Conservation (phyloP, 169 alveolate species). For the Eimeria falciformis region DNA sequence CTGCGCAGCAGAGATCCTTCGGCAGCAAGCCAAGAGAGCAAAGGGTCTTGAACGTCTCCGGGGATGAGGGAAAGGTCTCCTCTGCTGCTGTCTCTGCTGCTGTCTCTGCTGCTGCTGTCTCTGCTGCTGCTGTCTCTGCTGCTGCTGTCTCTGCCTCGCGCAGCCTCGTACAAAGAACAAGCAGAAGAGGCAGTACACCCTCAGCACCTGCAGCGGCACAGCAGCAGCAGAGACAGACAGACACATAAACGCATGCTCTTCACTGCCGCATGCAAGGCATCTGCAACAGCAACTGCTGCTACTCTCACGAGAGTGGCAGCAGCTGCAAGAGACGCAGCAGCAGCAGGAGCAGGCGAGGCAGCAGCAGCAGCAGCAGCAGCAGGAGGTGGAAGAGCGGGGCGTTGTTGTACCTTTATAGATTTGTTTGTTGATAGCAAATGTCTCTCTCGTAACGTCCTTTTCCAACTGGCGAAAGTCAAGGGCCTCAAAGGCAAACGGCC, state of each 20-base stretch:
- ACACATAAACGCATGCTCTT: neutral
- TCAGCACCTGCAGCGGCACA: conserved; percentile 33
- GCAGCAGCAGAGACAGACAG: conserved; percentile 25
- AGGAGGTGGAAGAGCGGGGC: neutral
- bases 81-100: conserved; percentile 2
- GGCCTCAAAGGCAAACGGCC: neutral
- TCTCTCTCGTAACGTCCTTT: conserved; percentile 8
- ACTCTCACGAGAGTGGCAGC: neutral
- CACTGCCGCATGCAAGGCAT: neutral
- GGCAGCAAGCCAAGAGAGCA: neutral
- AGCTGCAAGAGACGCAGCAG: neutral
- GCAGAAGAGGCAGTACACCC: neutral
- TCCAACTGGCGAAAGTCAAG: neutral
- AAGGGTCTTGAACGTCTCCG: neutral
- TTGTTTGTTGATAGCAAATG: neutral
- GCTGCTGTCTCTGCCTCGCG: neutral
- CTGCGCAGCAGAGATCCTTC: neutral
- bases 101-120: neutral
- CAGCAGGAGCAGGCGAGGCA: neutral
- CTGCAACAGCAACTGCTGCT: neutral
- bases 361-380: neutral
- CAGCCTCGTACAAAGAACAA: neutral
- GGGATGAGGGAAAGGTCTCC: neutral
- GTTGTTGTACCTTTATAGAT: neutral
- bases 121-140: conserved; percentile 28